phyloP scores from a whole-genome alignment of 1,284 basidiomycete genomes.

The Phlebopus sp. region DNA sequence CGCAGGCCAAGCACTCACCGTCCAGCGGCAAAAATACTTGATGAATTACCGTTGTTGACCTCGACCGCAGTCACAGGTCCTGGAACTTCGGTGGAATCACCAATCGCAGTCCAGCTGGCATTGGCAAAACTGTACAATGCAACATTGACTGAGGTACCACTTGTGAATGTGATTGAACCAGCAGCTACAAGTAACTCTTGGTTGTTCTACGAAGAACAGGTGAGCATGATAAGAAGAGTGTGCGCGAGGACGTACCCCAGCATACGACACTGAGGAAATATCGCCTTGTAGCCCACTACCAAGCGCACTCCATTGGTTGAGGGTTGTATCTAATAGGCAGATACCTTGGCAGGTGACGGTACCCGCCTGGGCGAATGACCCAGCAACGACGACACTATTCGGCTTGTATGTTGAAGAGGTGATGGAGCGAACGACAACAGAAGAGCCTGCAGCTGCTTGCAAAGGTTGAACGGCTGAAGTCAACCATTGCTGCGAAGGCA shows the following conservation, averaged over 20 bases:
- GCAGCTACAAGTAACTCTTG: constrained; percentile 65
- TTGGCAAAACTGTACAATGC: constrained; percentile 71
- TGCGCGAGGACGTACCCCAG: constrained; percentile 57
- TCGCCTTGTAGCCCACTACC: constrained; percentile 85
- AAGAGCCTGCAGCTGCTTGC: constrained; percentile 49
- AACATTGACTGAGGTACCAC: constrained; percentile 62
- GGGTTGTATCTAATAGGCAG: constrained; percentile 71
- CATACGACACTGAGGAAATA: constrained; percentile 75
- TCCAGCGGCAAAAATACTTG: constrained; percentile 90
- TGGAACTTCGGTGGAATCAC: constrained; percentile 63
- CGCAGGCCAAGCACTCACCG: constrained; percentile 44
- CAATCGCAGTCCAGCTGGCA: constrained; percentile 73
- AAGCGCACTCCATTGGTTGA: constrained; percentile 76
- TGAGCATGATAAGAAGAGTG: constrained; percentile 3
- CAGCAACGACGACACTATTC: constrained; percentile 77
- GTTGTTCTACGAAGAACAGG: constrained; percentile 43
- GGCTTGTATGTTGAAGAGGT: constrained; percentile 60
- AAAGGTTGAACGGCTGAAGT: constrained; percentile 56
- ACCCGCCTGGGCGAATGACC: constrained; percentile 82
- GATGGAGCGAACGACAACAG: constrained; percentile 75
- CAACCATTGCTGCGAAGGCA: constrained; percentile 60
- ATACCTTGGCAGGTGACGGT: constrained; percentile 74
- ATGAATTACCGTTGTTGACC: constrained; percentile 77
- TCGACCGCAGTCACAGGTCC: constrained; percentile 90
- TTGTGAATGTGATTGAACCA: constrained; percentile 71